Conservation (phyloP, 768 basidiomycete genomes). For the Kwoniella heveanensis region DNA sequence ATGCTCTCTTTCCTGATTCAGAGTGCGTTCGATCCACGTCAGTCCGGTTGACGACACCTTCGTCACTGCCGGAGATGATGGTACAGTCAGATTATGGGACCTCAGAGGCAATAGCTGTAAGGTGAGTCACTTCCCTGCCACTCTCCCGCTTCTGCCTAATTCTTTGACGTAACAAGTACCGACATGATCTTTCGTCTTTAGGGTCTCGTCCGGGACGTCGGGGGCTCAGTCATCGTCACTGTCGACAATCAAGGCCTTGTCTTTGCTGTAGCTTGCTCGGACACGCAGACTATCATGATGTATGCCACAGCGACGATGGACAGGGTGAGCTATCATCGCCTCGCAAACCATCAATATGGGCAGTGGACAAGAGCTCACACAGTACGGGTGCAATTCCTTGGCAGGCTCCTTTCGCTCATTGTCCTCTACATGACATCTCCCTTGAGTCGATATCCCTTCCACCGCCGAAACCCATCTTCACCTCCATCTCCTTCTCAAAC, state of each 20-base stretch:
- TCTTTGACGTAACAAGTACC: too few species aligned
- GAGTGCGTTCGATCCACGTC: conserved; percentile 86
- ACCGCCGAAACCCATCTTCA: conserved; percentile 84
- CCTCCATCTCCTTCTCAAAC: conserved; percentile 84
- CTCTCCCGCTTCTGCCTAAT: too few species aligned
- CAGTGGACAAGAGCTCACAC: too few species aligned
- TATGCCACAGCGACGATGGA: conserved; percentile 41
- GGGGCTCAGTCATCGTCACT: conserved; percentile 48
- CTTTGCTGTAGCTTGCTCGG: conserved; percentile 48
- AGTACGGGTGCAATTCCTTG: too few species aligned
- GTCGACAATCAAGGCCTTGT: conserved; percentile 47
- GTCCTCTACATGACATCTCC: conserved; percentile 79
- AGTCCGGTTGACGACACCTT: conserved; percentile 93
- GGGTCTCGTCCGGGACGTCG: conserved; percentile 49
- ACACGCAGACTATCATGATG: conserved; percentile 44
- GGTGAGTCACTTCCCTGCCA: conserved; percentile 41
- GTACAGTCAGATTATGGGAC: conserved; percentile 95
- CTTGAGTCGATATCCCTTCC: conserved; percentile 75
- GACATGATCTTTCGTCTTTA: too few species aligned
- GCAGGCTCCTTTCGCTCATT: conserved; percentile 81
- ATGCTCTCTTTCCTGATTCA: conserved; percentile 26
- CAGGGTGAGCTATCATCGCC: conserved; percentile 35
- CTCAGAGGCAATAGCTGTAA: conserved; percentile 75
- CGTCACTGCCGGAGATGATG: conserved; percentile 91
- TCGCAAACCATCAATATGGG: not conserved